Conservation (phyloP, 2,329 filamentous ascomycete genomes). For the Immersiporthe knoxdaviesiana region DNA sequence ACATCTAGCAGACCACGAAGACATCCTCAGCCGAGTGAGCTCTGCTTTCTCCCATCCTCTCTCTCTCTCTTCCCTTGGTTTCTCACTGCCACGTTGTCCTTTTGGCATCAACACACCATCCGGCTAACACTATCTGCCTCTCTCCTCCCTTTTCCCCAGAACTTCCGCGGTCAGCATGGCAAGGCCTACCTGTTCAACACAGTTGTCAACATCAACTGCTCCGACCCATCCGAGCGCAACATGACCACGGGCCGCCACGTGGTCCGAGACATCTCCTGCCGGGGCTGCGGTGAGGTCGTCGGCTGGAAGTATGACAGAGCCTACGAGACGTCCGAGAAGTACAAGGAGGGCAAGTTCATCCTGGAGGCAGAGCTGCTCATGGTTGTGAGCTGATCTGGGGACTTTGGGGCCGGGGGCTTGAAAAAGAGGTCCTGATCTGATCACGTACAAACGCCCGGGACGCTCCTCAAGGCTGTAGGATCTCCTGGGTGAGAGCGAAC, state of each 20-base stretch:
- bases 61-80: constrained; percentile 22
- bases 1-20: constrained; percentile 91
- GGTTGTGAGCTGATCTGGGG: constrained; percentile 63
- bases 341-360: constrained; percentile 99
- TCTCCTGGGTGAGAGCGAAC: no score
- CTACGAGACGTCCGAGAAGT: constrained; percentile 89
- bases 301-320: constrained; percentile 99
- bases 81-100: constrained; percentile 5
- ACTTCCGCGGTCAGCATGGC: constrained; percentile 97
- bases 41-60: constrained; percentile 17
- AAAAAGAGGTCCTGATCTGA: neutral
- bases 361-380: constrained; percentile 89
- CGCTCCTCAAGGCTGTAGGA: neutral
- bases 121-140: neutral
- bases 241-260: constrained; percentile 98
- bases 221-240: constrained; percentile 88
- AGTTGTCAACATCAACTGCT: constrained; percentile 87
- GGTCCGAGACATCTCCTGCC: constrained; percentile 89
- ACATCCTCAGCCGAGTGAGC: constrained; percentile 89
- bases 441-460: neutral
- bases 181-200: constrained; percentile 96
- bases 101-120: neutral
- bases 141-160: constrained; percentile 57
- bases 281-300: constrained; percentile 88
- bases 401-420: fast-evolving